These are phyloP conservation scores for Solanum tarapatanum DNA, from an alignment of 257 asterid genomes.

Conservation along the genomic window DNA sequence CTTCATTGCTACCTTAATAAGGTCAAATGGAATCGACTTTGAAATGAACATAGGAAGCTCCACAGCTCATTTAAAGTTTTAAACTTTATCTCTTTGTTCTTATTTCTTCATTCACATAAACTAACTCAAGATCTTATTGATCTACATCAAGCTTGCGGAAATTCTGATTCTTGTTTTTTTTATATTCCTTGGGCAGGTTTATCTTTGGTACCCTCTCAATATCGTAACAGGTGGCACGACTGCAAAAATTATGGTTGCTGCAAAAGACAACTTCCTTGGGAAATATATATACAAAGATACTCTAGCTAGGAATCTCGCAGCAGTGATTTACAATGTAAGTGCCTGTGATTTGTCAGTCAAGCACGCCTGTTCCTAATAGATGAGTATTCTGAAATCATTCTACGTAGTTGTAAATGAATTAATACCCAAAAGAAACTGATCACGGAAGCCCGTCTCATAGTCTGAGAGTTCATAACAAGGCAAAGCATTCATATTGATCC, in stretches of 20 bases:
- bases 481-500: background rate
- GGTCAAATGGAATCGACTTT: background rate
- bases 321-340: conserved; percentile 76
- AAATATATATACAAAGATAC: conserved; percentile 94
- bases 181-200: conserved; percentile 41
- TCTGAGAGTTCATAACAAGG: background rate
- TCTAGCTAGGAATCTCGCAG: conserved; percentile 85
- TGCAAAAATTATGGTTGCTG: conserved; percentile 93
- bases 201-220: conserved; percentile 93
- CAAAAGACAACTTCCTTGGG: conserved; percentile 86
- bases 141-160: background rate
- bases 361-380: background rate
- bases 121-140: background rate
- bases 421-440: background rate
- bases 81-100: background rate
- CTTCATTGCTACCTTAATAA: background rate
- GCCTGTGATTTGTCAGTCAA: background rate
- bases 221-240: conserved; percentile 93
- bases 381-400: background rate
- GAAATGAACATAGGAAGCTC: background rate
- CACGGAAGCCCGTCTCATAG: background rate
- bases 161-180: background rate
- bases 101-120: background rate
- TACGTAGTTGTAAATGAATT: background rate
- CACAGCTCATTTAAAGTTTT: background rate